Percentiles rank a stretch among this genome's conserved stretches.
These are phyloP conservation scores for Ceratobasidium sp. DNA, from an alignment of 1,284 basidiomycete genomes.

Conservation along the genomic window DNA sequence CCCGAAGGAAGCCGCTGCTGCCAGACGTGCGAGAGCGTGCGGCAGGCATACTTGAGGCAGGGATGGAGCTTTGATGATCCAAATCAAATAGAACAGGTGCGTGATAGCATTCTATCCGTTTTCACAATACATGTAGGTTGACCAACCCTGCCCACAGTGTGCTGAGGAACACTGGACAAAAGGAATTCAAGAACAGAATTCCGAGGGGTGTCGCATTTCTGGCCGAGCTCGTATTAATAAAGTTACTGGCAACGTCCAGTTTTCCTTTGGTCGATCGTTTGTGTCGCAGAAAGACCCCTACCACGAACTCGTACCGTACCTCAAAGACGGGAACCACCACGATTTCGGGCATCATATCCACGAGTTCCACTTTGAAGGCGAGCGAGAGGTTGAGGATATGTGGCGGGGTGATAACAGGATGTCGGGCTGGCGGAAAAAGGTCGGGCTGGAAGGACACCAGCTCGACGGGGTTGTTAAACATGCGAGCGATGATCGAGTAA, in stretches of 20 bases:
- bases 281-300: conserved; percentile 86
- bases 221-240: too few relatives aligned
- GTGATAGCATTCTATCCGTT: too few relatives aligned
- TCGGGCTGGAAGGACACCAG: conserved; percentile 85
- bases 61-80: too few relatives aligned
- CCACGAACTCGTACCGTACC: conserved; percentile 96
- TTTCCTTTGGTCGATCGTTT: conserved; percentile 75
- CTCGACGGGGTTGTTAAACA: conserved; percentile 79
- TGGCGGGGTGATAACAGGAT: conserved; percentile 63
- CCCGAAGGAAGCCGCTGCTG: conserved; percentile 87
- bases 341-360: conserved; percentile 77
- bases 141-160: too few relatives aligned
- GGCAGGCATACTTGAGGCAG: too few relatives aligned
- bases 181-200: too few relatives aligned
- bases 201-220: too few relatives aligned
- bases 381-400: conserved; percentile 76
- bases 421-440: conserved; percentile 75
- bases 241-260: too few relatives aligned
- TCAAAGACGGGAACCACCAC: conserved; percentile 76
- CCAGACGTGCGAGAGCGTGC: conserved; percentile 84
- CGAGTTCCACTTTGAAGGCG: conserved; percentile 85
- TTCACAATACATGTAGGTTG: too few relatives aligned
- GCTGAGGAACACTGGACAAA: too few relatives aligned
- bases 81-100: too few relatives aligned
- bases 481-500: conserved; percentile 61